Evolutionary conservation across 306 rosid genomes (phyloP).

Genomic region (Cercis canadensis): DNA sequence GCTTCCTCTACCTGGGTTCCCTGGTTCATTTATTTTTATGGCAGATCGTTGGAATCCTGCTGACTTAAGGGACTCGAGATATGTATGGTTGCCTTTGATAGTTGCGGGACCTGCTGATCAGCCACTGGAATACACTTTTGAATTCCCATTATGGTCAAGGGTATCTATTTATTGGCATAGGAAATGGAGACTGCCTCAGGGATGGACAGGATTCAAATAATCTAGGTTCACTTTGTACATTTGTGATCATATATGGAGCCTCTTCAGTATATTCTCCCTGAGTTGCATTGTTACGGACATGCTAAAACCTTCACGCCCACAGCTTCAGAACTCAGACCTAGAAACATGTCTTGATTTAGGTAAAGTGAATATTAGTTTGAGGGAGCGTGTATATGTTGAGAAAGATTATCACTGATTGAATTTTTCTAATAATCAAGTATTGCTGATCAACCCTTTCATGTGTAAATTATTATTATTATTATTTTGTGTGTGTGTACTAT

Average conservation of each 20-base stretch:
- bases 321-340: conserved; percentile 26
- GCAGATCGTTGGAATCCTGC: conserved; percentile 97
- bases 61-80: conserved; percentile 85
- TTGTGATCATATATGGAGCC: conserved; percentile 45
- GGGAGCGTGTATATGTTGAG: conserved; percentile 38
- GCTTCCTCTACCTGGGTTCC: conserved; percentile 72
- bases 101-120: conserved; percentile 86
- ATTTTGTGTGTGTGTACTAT: not conserved
- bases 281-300: conserved; percentile 44
- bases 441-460: conserved; percentile 29
- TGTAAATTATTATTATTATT: conserved; percentile 42
- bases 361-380: conserved; percentile 39
- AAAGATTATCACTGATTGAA: conserved; percentile 30
- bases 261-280: conserved; percentile 41
- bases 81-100: conserved; percentile 92
- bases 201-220: conserved; percentile 57
- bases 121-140: conserved; percentile 84
- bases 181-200: conserved; percentile 89
- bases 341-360: conserved; percentile 36
- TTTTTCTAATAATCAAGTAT: conserved; percentile 43
- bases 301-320: conserved; percentile 28
- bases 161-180: conserved; percentile 96
- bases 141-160: conserved; percentile 95
- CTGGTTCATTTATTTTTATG: conserved; percentile 77
- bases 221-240: conserved; percentile 37